Conservation (phyloP, 306 rosid species). For the Acacia melanoxylon region DNA sequence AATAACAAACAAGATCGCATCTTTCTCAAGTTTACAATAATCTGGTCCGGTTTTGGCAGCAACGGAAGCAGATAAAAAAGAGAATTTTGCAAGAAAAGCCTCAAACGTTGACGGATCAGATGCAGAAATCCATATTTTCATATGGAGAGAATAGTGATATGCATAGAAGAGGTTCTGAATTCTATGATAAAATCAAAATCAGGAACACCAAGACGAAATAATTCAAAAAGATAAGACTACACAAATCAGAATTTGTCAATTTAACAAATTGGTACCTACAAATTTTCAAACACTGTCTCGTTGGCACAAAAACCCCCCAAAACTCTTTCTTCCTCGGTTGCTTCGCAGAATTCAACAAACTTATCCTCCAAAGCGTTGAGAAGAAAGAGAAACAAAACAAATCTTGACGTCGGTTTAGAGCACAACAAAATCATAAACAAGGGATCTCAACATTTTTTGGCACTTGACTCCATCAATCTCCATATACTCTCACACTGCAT, state of each 20-base stretch:
- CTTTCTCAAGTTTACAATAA: slow-evolving; percentile 14
- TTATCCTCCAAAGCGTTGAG: slow-evolving; percentile 3
- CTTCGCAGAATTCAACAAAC: slow-evolving; percentile 25
- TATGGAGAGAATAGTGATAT: neutral
- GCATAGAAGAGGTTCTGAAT: slow-evolving; percentile 6
- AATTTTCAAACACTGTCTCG: neutral
- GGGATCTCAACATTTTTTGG: slow-evolving; percentile 33
- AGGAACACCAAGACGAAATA: slow-evolving; percentile 17
- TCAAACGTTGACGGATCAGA: slow-evolving; percentile 36
- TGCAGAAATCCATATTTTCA: neutral
- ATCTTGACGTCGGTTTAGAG: slow-evolving; percentile 11
- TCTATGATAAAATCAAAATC: slow-evolving; percentile 26
- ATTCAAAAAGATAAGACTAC: neutral
- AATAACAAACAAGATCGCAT: neutral
- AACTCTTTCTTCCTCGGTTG: slow-evolving; percentile 3
- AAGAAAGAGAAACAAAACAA: slow-evolving; percentile 23
- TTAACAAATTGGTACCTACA: slow-evolving; percentile 37
- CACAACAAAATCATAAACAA: slow-evolving; percentile 28
- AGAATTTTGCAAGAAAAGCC: slow-evolving; percentile 27
- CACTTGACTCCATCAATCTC: slow-evolving; percentile 5
- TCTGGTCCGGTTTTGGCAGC: slow-evolving; percentile 11
- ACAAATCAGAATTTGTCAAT: slow-evolving; percentile 5
- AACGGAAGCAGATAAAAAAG: neutral
- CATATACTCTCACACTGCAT: slow-evolving; percentile 26
- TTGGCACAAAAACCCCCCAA: slow-evolving; percentile 14